Evolutionary conservation across 352 stramenopile species (phyloP), one percentile per base, ranked within the genome.

Genomic region (Pythium rishiriense): DNA sequence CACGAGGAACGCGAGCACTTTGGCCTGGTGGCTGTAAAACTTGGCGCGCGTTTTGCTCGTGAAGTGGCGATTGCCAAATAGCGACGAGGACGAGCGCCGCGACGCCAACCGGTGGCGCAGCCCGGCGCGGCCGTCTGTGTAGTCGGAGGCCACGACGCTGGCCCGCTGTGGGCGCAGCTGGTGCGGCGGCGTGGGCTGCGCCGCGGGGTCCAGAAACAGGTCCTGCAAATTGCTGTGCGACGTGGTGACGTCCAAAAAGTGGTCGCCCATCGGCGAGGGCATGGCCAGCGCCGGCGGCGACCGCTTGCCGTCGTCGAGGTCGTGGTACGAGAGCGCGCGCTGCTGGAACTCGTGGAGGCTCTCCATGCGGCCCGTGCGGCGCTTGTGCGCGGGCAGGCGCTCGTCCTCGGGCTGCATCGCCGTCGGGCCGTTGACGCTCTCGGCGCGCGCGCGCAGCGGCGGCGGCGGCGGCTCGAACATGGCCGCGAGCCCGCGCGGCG

Each of bases 341-440:
- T 92, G 85, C 69, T 92, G 83, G 73, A 94, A 94, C 75, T 94
- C 85, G 58, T 89, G 81, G 26, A 94, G 72, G 62, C 83, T 92
- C 42, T 73, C 73, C 51, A 94, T 91, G 50, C 83, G 85, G 1
- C 85, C 85, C 17, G 70, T 77, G 50, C 83, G 83, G 47, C 83
- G 83, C 74, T 88, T 78, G 58, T 91, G 79, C 19, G 81, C 71
- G 4, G 85, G 85, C 49, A 91, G 59, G 53, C 72, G 63, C 25
- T 83, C 74, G 47, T 87, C 78, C 33, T 25, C 41, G 12, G 35
- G 17, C 11, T 33, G 51, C 51, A 29, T 48, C 35, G 46, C 15
- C 28, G 21, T 3, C 19, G 45, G 1, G 24, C 22, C 22, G 12
- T 25, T 49, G 42, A 49, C 14, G n/a, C 42, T 49, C 14, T 19